Evolutionary conservation across 805 yeast genomes (phyloP).

Genomic region (Pichia pseudocactophila): DNA sequence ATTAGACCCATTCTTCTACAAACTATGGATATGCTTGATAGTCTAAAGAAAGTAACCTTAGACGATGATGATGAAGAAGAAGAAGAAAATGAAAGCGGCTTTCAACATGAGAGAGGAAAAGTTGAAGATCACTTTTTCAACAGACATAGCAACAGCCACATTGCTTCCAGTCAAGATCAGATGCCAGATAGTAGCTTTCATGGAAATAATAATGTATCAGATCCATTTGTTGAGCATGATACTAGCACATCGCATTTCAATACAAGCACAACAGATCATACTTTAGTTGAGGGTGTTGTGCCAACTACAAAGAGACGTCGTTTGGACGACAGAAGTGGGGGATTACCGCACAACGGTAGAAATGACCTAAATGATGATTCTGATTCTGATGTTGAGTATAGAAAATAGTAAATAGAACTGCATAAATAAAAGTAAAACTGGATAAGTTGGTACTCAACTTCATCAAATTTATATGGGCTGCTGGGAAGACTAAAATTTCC

Average conservation of each 20-base stretch:
- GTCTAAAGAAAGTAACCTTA: conserved; percentile 34
- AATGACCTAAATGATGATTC: not conserved
- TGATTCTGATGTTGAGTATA: conserved; percentile 5
- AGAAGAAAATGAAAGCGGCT: not conserved
- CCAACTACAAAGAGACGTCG: conserved; percentile 3
- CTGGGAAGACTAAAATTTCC: no score
- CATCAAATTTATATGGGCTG: no score
- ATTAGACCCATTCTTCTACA: conserved; percentile 71
- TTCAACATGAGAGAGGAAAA: conserved; percentile 4
- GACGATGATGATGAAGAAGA: conserved; percentile 4
- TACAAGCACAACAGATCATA: not conserved
- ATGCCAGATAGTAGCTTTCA: not conserved
- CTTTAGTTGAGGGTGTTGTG: not conserved
- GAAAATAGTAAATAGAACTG: no score
- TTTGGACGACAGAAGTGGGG: not conserved
- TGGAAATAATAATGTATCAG: not conserved
- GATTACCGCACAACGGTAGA: not conserved
- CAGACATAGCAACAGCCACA: not conserved
- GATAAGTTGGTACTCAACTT: no score
- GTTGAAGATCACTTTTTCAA: not conserved
- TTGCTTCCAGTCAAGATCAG: not conserved
- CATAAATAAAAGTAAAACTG: no score
- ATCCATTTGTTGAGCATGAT: not conserved
- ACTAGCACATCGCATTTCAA: not conserved
- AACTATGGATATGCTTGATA: conserved; percentile 71